These are phyloP conservation scores for Lagenidium sp. DNA, from an alignment of 352 stramenopile species.

Conservation along the genomic window DNA sequence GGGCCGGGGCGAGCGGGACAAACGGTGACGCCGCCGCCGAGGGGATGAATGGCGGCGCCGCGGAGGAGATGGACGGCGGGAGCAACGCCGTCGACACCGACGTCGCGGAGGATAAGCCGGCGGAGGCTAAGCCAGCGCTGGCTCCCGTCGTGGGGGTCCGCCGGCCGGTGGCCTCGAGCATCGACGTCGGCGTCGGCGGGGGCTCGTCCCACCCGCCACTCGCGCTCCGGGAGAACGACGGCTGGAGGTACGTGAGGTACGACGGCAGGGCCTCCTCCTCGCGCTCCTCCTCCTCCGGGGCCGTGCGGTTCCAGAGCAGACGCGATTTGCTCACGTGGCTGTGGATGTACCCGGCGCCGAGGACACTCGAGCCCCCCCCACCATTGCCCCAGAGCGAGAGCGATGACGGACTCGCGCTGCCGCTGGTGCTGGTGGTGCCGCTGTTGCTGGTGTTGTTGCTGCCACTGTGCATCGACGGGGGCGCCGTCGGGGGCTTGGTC, in stretches of 20 bases:
- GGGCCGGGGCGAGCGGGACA: neutral
- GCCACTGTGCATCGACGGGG: neutral
- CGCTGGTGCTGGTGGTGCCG: neutral
- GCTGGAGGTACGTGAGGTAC: conserved; percentile 60
- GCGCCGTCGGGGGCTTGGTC: neutral
- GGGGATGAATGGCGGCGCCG: no score
- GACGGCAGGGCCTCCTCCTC: conserved; percentile 63
- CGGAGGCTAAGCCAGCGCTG: no score
- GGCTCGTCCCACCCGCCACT: no score
- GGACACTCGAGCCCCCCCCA: neutral
- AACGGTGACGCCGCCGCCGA: neutral
- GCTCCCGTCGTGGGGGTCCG: no score
- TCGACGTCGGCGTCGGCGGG: neutral
- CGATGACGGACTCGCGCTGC: neutral
- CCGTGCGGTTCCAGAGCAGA: conserved; percentile 55
- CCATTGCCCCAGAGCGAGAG: neutral
- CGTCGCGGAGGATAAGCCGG: no score
- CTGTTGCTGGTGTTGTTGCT: neutral
- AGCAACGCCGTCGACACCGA: neutral
- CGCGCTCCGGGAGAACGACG: no score
- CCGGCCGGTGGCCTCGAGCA: neutral
- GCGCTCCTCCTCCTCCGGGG: conserved; percentile 52
- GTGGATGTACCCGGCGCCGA: conserved; percentile 5
- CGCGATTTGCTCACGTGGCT: conserved; percentile 11
- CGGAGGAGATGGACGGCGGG: neutral